Conservation (phyloP, 2,329 filamentous ascomycete genomes). For the Microdochium bolleyi region DNA sequence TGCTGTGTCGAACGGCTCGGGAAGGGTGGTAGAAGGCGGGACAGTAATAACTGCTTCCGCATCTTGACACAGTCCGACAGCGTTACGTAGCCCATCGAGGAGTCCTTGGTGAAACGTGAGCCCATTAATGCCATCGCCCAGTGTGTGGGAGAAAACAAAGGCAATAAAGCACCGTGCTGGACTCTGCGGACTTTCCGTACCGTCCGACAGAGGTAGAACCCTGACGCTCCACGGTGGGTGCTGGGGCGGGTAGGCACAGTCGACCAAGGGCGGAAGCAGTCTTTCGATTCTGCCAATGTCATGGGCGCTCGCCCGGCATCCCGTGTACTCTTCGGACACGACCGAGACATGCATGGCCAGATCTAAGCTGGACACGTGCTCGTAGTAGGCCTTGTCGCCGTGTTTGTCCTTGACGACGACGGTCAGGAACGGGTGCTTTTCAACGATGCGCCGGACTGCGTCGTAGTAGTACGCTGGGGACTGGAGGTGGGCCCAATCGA, state of each 20-base stretch:
- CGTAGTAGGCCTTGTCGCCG: conserved; percentile 1
- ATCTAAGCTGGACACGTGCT: conserved; percentile 1
- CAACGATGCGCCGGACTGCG: not conserved
- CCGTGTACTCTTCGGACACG: not conserved
- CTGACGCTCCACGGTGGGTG: conserved; percentile 2
- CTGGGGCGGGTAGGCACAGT: not conserved
- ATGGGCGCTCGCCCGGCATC: not conserved
- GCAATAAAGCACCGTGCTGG: conserved; percentile 2
- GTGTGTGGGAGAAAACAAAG: conserved; percentile 2
- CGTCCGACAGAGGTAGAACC: not conserved
- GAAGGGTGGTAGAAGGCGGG: not conserved
- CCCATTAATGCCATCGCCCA: conserved; percentile 2
- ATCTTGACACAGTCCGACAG: not conserved
- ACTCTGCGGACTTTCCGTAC: no score
- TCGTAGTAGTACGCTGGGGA: not conserved
- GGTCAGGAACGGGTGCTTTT: conserved; percentile 1
- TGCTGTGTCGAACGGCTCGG: conserved; percentile 1
- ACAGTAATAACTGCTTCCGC: not conserved
- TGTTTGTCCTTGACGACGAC: conserved; percentile 1
- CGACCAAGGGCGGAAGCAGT: not conserved
- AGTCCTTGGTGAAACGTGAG: conserved; percentile 1
- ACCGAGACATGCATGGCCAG: conserved; percentile 1
- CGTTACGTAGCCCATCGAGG: not conserved
- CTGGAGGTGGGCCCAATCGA: not conserved
- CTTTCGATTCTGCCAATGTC: not conserved